phyloP scores from a whole-genome alignment of 805 yeast genomes.

The Candida vaughaniae region DNA sequence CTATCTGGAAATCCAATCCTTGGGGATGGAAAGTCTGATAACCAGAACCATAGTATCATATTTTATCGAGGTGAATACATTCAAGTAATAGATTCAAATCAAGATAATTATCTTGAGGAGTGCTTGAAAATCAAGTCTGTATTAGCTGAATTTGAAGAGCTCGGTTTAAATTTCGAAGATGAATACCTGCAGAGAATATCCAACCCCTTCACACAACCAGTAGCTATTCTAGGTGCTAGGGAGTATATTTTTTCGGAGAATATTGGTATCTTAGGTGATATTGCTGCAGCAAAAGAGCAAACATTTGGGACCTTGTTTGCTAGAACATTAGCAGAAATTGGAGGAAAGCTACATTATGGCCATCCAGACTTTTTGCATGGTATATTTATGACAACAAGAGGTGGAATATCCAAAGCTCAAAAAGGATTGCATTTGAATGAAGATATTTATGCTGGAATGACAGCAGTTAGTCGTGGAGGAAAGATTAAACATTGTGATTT shows the following conservation, averaged over 20 bases:
- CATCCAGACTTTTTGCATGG: conserved; percentile 95
- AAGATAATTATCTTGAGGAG: conserved; percentile 93
- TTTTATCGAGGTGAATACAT: conserved; percentile 93
- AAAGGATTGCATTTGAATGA: conserved; percentile 90
- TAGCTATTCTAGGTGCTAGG: conserved; percentile 93
- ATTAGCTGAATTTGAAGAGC: conserved; percentile 87
- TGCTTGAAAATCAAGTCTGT: conserved; percentile 88
- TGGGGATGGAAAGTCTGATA: conserved; percentile 96
- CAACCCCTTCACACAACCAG: conserved; percentile 30
- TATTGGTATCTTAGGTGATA: conserved; percentile 89
- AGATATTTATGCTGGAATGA: conserved; percentile 96
- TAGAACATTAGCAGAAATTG: conserved; percentile 87
- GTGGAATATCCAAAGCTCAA: conserved; percentile 94
- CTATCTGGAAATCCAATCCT: conserved; percentile 92
- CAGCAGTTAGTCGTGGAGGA: conserved; percentile 85
- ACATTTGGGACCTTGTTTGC: conserved; percentile 96
- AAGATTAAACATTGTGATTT: conserved; percentile 93
- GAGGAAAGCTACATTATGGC: conserved; percentile 93
- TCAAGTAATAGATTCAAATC: conserved; percentile 94
- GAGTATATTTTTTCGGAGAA: conserved; percentile 93
- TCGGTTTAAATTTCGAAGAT: conserved; percentile 50
- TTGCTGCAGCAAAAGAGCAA: conserved; percentile 97
- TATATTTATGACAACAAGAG: conserved; percentile 90
- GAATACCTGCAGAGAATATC: conserved; percentile 55
- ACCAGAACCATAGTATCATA: conserved; percentile 84